phyloP scores from a whole-genome alignment of 441 rosid species.

The Adansonia madagascariensis region DNA sequence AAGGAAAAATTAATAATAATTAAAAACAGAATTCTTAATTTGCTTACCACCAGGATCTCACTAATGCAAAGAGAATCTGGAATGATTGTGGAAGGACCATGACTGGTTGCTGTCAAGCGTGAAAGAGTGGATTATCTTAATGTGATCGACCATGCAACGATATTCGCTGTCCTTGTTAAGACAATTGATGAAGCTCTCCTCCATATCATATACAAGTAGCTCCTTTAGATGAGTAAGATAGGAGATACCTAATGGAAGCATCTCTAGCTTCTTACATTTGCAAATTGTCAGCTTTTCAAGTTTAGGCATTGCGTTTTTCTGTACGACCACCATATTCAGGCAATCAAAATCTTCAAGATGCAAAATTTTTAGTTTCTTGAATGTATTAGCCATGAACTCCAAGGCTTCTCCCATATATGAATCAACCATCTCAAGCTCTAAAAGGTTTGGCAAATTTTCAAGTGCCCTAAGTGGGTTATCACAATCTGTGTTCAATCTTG shows the following conservation, averaged over 20 bases:
- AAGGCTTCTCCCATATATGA: conserved; percentile 38
- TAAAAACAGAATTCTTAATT: background rate
- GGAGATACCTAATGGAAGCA: conserved; percentile 42
- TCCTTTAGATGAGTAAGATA: conserved; percentile 33
- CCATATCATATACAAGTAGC: conserved; percentile 41
- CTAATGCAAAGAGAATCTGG: background rate
- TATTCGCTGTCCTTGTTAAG: background rate
- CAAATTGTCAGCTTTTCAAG: conserved; percentile 40
- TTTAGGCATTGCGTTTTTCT: conserved; percentile 39
- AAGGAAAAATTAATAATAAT: background rate
- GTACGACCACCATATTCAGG: conserved; percentile 30
- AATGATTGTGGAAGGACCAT: background rate
- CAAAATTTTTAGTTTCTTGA: conserved; percentile 38
- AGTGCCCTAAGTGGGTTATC: conserved; percentile 39
- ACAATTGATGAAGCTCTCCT: background rate
- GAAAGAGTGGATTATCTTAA: background rate
- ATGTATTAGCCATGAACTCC: conserved; percentile 35
- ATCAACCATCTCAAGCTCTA: conserved; percentile 38
- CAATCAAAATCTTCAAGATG: conserved; percentile 37
- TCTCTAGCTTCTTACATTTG: conserved; percentile 36
- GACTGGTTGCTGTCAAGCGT: background rate
- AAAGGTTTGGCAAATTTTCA: conserved; percentile 34
- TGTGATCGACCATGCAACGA: background rate
- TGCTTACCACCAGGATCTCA: background rate
- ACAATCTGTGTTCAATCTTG: conserved; percentile 19